Conservation (phyloP, 1,139 yeast species). For the Magnusiomyces magnusii region DNA sequence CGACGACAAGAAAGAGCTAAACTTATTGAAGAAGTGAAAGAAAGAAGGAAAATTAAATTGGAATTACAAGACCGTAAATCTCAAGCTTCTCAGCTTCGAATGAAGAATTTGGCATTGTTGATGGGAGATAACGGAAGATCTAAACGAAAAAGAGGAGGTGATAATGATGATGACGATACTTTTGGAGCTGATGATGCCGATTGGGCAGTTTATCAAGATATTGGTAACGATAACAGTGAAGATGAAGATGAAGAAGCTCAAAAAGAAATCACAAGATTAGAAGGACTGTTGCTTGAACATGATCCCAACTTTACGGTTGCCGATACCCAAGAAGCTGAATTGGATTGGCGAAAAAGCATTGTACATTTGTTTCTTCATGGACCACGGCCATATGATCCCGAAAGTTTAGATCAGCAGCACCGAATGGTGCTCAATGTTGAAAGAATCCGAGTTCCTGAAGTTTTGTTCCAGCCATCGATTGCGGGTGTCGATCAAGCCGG, state of each 20-base stretch:
- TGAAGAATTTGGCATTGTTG: constrained; percentile 83
- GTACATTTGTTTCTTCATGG: constrained; percentile 86
- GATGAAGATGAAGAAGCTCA: constrained; percentile 72
- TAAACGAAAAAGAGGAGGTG: constrained; percentile 28
- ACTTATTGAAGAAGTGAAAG: constrained; percentile 53
- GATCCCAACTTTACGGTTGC: constrained; percentile 84
- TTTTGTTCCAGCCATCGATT: constrained; percentile 85
- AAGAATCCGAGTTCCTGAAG: constrained; percentile 87
- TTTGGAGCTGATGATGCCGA: constrained; percentile 97
- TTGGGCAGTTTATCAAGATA: constrained; percentile 87
- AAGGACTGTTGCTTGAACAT: constrained; percentile 63
- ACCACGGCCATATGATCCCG: constrained; percentile 64
- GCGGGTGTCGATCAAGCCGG: constrained; percentile 98
- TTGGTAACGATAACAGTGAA: constrained; percentile 62
- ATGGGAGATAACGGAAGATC: constrained; percentile 50
- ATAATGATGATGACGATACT: constrained; percentile 87
- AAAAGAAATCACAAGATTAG: constrained; percentile 55
- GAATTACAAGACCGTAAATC: constrained; percentile 87
- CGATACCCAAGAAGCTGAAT: constrained; percentile 74
- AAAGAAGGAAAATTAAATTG: constrained; percentile 59
- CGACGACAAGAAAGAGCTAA: constrained; percentile 56
- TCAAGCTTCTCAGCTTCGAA: constrained; percentile 82
- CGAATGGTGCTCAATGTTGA: constrained; percentile 88
- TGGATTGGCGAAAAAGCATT: constrained; percentile 77
- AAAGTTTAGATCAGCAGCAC: constrained; percentile 63